These are phyloP conservation scores for Mucor irregularis DNA, from an alignment of 371 early-diverging fungal species.

Conservation along the genomic window DNA sequence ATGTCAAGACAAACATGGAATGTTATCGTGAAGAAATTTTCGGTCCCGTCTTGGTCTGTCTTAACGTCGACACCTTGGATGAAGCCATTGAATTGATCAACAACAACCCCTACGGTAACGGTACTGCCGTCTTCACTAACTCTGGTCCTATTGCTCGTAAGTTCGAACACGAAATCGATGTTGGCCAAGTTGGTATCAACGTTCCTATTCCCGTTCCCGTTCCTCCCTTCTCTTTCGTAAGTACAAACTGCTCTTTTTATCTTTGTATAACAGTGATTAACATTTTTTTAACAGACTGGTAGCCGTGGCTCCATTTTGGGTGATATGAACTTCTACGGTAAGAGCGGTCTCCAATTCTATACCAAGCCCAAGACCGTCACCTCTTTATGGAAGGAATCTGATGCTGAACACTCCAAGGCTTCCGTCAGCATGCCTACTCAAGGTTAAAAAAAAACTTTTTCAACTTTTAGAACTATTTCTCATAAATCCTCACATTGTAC, in stretches of 20 bases:
- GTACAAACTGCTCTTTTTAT: neutral
- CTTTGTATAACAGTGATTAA: neutral
- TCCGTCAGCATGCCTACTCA: constrained; percentile 85
- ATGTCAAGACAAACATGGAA: constrained; percentile 83
- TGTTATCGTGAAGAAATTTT: constrained; percentile 97
- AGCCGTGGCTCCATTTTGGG: constrained; percentile 91
- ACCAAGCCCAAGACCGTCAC: constrained; percentile 95
- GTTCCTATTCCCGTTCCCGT: constrained; percentile 97
- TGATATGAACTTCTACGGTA: constrained; percentile 94
- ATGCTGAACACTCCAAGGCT: constrained; percentile 59
- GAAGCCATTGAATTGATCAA: constrained; percentile 93
- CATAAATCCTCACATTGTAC: neutral
- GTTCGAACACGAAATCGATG: constrained; percentile 89
- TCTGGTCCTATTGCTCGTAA: constrained; percentile 89
- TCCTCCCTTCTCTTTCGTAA: constrained; percentile 90
- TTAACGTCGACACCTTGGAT: constrained; percentile 86
- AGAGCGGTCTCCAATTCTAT: constrained; percentile 83
- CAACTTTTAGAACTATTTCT: neutral
- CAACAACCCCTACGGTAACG: constrained; percentile 93
- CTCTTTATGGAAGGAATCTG: constrained; percentile 89
- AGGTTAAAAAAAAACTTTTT: neutral
- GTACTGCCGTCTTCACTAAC: constrained; percentile 94
- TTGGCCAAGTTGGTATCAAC: constrained; percentile 92
- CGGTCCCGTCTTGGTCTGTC: constrained; percentile 89
- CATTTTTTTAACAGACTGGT: constrained; percentile 63